Evolutionary conservation across 139 green algal genomes (phyloP).

Genomic region (Coccomyxa sp.): DNA sequence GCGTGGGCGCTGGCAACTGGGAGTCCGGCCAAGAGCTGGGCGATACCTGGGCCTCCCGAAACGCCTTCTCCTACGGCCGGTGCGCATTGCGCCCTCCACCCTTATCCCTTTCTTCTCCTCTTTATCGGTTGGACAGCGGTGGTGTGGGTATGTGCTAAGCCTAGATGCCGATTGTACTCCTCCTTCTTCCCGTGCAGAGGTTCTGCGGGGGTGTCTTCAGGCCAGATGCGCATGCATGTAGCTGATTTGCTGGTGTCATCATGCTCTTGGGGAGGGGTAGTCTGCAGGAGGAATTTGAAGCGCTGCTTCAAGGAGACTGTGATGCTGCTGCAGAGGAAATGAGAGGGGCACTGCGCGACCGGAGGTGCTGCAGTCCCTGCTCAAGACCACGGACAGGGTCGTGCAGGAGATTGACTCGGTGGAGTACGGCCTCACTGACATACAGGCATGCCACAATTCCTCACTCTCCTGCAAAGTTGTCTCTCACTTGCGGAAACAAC

Average conservation of each 20-base stretch:
- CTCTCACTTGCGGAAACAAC: no score
- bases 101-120: no score
- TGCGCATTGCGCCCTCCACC: not conserved
- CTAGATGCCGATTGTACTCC: no score
- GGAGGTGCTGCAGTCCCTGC: slow-evolving; percentile 72
- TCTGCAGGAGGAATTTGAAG: no score
- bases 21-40: slow-evolving; percentile 84
- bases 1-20: slow-evolving; percentile 79
- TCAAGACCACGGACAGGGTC: slow-evolving; percentile 79
- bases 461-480: not conserved
- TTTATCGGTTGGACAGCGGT: no score
- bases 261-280: no score
- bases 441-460: slow-evolving; percentile 66
- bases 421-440: slow-evolving; percentile 98
- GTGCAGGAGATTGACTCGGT: slow-evolving; percentile 94
- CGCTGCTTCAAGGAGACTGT: no score
- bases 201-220: no score
- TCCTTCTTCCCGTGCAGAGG: no score
- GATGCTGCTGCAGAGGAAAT: slow-evolving; percentile 34
- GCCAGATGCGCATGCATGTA: no score
- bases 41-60: slow-evolving; percentile 90
- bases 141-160: no score
- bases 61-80: slow-evolving; percentile 92
- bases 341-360: slow-evolving; percentile 70
- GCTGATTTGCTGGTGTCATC: no score